Base-by-base conservation (phyloP, 306 rosid species). In the Glycine soja region DNA sequence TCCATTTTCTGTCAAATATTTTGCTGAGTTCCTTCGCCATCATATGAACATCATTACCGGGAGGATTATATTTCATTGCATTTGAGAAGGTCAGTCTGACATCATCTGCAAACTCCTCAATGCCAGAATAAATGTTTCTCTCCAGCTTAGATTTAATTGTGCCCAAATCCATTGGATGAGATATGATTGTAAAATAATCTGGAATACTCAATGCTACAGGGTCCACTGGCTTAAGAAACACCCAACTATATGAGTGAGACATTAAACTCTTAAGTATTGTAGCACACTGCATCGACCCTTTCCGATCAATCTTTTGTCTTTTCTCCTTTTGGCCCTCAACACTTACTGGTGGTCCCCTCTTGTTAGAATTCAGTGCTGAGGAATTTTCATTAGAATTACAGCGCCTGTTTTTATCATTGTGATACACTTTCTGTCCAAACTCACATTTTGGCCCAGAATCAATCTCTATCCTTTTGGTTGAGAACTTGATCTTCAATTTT, bases 81-180 rank as follows among this genome's bases (percentile, higher is more conserved):
- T 95, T 95, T 47, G 93, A 85, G 89, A 95, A 95, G 15, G 96
- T 93, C 79, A 93, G 77, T 67, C 96, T 86, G 81, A 95, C 87
- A 83, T 95, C 99, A 63, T 88, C 83, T 0, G 94, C 94, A 79
- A 95, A 93, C 80, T 88, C 96, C 75, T 90, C 91, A 40, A 66
- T 47, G 38, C 63, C 82, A 48, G 10, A 74, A 76, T 93, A 93
- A 57, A 77, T 2, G 81, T 91, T 83, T 59, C 77, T 86, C 78
- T 84, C 88, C 85, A 95, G 82, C 86, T 88, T 95, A 58, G 91
- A 87, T 75, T 88, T 95, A 54, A 95, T 78, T 0, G 99, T 95
- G 74, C 99, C 96, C 77, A 95, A 87, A 90, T 95, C 99, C 99
- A 93, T 95, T 64, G 98, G 98, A 19, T 83, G 47, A 15, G 96